phyloP scores from a whole-genome alignment of 2,329 filamentous ascomycete genomes.

The Mollisiaceae sp. region DNA sequence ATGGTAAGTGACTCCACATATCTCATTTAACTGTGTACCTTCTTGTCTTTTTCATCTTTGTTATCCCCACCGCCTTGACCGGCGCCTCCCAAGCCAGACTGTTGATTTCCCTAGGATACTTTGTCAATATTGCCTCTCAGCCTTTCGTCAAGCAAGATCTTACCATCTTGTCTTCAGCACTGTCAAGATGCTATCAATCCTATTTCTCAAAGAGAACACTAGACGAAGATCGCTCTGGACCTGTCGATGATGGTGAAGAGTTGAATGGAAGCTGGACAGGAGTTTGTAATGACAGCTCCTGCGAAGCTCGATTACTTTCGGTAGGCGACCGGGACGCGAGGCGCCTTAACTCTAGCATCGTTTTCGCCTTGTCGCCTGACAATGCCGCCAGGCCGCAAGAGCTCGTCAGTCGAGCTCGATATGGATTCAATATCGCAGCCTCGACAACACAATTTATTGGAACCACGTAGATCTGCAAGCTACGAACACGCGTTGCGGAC shows the following conservation, averaged over 20 bases:
- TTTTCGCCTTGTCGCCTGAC: neutral
- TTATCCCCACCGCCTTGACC: constrained; percentile 71
- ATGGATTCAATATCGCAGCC: constrained; percentile 19
- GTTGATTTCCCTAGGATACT: constrained; percentile 49
- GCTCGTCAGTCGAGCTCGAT: neutral
- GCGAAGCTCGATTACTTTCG: constrained; percentile 29
- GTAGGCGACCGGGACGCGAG: constrained; percentile 23
- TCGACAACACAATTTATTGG: constrained; percentile 24
- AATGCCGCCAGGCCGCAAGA: neutral
- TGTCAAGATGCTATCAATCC: constrained; percentile 15
- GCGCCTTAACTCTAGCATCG: neutral
- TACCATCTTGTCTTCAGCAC: constrained; percentile 39
- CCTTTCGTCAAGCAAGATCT: constrained; percentile 25
- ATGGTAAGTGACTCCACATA: constrained; percentile 1
- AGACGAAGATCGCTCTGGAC: constrained; percentile 13
- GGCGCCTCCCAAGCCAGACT: constrained; percentile 42
- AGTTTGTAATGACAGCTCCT: constrained; percentile 36
- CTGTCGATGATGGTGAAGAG: constrained; percentile 31
- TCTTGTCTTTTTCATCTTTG: constrained; percentile 90
- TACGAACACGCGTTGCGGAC: neutral
- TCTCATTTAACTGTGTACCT: constrained; percentile 58
- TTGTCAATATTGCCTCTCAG: constrained; percentile 31
- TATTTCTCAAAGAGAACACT: neutral
- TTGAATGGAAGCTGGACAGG: constrained; percentile 27
- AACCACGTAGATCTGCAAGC: constrained; percentile 16